Conservation (phyloP, 2,329 filamentous ascomycete species). For the Helotiales sp. region DNA sequence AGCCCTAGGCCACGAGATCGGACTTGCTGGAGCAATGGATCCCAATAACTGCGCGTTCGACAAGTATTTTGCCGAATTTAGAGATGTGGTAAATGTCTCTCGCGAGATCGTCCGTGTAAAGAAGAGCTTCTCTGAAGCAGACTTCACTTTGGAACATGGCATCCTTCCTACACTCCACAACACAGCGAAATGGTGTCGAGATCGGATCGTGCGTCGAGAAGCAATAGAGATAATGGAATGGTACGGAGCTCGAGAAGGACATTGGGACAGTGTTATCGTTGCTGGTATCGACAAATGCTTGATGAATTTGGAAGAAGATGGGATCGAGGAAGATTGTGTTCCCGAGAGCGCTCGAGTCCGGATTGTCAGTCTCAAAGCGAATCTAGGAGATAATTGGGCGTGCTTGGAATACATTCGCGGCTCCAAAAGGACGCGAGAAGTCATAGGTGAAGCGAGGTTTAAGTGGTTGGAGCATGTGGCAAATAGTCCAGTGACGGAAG, state of each 20-base stretch:
- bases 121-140: neutral
- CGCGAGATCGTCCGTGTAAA: neutral
- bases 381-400: neutral
- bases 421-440: neutral
- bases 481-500: neutral
- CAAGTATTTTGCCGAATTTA: neutral
- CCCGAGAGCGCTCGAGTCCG: neutral
- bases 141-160: neutral
- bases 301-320: constrained; percentile 2
- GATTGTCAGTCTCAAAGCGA: neutral
- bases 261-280: neutral
- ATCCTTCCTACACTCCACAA: neutral
- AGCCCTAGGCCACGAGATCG: neutral
- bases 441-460: neutral
- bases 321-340: constrained; percentile 1
- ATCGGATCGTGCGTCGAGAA: neutral
- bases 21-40: neutral
- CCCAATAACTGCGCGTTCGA: neutral
- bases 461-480: neutral
- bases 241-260: neutral
- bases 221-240: neutral
- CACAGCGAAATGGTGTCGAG: constrained; percentile 3
- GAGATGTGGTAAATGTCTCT: neutral
- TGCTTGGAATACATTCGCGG: neutral
- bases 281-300: neutral